Conservation (phyloP, 345 rosid genomes). For the Eucalyptus tenuipes region DNA sequence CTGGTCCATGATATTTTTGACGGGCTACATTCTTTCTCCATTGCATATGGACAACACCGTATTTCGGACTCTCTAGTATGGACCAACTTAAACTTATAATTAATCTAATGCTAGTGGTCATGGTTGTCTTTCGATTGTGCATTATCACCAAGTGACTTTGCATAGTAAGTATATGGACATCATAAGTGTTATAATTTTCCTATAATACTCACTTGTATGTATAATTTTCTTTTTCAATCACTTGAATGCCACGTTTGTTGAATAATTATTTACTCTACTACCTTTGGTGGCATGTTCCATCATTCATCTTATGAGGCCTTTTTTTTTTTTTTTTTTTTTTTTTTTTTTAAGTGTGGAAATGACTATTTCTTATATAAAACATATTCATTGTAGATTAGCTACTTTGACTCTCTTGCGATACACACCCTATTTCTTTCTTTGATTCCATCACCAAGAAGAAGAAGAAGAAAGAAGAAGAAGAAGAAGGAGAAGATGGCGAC, state of each 20-base stretch:
- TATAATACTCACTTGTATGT: not conserved
- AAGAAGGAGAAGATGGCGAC: fast-evolving
- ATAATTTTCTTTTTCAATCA: no score
- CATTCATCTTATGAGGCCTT: no score
- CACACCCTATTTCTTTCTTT: not conserved
- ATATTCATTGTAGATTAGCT: not conserved
- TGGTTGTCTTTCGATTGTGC: not conserved
- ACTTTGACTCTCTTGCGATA: not conserved
- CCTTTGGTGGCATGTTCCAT: no score
- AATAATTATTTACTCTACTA: not conserved
- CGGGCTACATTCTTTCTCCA: not conserved
- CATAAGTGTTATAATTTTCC: not conserved
- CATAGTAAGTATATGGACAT: not conserved
- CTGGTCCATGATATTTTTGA: not conserved
- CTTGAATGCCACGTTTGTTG: fast-evolving
- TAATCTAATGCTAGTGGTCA: not conserved
- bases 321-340: no score
- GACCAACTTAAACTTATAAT: not conserved
- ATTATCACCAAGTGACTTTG: not conserved
- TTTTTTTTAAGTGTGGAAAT: not conserved
- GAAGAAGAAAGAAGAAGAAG: not conserved
- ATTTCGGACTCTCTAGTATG: not conserved
- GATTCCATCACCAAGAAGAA: not conserved
- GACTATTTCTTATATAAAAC: not conserved
- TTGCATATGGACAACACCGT: not conserved